Evolutionary conservation across 495 filamentous ascomycete species (phyloP).

Genomic region (Trichoderma orchidacearum): DNA sequence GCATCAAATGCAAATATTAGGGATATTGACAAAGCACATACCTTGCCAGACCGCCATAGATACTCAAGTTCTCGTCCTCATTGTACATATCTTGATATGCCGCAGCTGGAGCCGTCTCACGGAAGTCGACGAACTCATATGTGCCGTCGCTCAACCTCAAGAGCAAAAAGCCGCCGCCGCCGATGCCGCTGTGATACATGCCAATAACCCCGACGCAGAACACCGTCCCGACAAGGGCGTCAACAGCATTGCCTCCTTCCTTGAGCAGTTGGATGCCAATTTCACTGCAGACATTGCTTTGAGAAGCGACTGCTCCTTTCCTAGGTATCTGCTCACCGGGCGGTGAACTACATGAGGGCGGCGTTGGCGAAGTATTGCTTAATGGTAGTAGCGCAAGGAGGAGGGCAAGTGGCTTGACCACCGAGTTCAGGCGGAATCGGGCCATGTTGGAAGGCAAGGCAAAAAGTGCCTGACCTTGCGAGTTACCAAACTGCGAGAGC

Average conservation of each 20-base stretch:
- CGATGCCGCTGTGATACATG: slow-evolving; percentile 71
- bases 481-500: background rate
- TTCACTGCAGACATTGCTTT: slow-evolving; percentile 52
- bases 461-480: background rate
- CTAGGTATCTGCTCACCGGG: slow-evolving; percentile 4
- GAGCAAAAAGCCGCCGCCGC: slow-evolving; percentile 74
- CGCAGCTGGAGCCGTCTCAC: slow-evolving; percentile 68
- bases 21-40: too few species aligned
- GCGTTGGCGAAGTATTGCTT: background rate
- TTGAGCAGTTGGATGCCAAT: slow-evolving; percentile 55
- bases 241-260: slow-evolving; percentile 53
- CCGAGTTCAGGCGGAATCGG: background rate
- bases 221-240: slow-evolving; percentile 48
- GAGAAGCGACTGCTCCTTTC: slow-evolving; percentile 57
- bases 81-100: slow-evolving; percentile 66
- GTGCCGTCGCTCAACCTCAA: slow-evolving; percentile 41
- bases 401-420: background rate
- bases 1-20: too few species aligned
- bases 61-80: slow-evolving; percentile 27
- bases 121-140: slow-evolving; percentile 66
- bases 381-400: background rate
- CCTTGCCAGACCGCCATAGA: slow-evolving; percentile 51
- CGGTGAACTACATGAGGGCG: background rate
- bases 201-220: slow-evolving; percentile 43
- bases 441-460: background rate